Base-by-base conservation (phyloP, 2,329 filamentous ascomycete genomes). In the Ophiocordyceps robertsii region DNA sequence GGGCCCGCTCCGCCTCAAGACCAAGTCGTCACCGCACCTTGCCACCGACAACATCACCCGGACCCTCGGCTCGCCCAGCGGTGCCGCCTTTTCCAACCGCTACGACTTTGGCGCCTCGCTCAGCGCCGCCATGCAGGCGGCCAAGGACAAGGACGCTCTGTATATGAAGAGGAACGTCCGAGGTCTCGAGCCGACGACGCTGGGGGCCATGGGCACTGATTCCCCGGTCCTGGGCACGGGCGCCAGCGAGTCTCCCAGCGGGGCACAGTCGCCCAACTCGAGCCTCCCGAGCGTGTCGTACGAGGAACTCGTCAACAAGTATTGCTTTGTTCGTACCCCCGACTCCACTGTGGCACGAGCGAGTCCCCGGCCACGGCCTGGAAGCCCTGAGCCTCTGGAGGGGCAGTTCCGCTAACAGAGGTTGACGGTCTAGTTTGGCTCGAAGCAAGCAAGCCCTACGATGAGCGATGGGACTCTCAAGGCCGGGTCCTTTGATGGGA, bases 71-170 rank as follows among this genome's bases (percentile, higher is more conserved):
- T 64, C 73, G 2, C 73, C 75, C 1, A 78, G 74, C 49, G 77
- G 79, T 24, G 80, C 84, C 53, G 84, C 82, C 16, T 95, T 96
- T 60, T 84, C 87, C 38, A 89, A 89, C 61, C 83, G 92, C 42
- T 98, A 98, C 60, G 90, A 96, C 65, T 96, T 98, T 60, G 82
- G 84, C 47, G 86, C 86, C n/a, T 96, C 92, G 1, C 72, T 96
- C 29, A 81, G 75, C 42, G 87, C 88, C 41, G 88, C 87, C 12
- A 82, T 90, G 57, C 79, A 82, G 55, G 80, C 77, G 27, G 80
- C 82, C 38, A 84, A 85, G 56, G 78, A 69, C 55, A 73, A 72
- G 60, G 73, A 80, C 55, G 68, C 71, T 42, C 57, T 81, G 30
- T 69, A 75, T 51, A 73, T 74, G 71, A 75, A 73, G 61, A 54